These are phyloP conservation scores for Wickerhamiella parazyma DNA, from an alignment of 805 yeast genomes.

Conservation along the genomic window DNA sequence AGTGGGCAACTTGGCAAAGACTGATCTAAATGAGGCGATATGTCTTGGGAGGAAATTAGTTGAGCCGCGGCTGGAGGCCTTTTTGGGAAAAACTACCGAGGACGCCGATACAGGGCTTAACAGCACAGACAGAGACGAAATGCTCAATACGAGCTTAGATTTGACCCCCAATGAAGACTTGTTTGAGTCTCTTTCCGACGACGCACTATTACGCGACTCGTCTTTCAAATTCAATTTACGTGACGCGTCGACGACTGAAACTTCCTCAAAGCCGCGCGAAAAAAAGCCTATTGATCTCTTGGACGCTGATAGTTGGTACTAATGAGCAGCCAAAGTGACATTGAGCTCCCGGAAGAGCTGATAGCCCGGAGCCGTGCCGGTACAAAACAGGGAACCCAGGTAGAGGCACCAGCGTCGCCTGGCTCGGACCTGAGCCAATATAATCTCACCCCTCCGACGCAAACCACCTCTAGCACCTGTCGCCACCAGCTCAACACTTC, in stretches of 20 bases:
- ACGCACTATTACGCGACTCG: neutral
- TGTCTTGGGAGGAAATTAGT: neutral
- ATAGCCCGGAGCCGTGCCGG: too few species aligned
- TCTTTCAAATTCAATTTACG: neutral
- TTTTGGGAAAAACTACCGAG: neutral
- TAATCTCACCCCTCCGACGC: neutral
- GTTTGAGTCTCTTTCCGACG: constrained; percentile 3
- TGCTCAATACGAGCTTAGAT: too few species aligned
- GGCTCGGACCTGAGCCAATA: too few species aligned
- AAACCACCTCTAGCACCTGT: neutral
- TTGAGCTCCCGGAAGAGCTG: neutral
- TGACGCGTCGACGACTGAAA: neutral
- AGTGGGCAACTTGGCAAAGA: neutral
- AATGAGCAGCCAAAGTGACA: neutral
- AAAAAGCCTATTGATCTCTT: neutral
- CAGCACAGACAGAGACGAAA: too few species aligned
- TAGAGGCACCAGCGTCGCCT: too few species aligned
- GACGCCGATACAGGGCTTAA: too few species aligned
- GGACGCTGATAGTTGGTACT: constrained; percentile 6
- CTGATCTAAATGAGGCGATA: neutral
- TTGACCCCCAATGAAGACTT: neutral
- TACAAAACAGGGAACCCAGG: too few species aligned
- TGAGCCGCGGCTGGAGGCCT: neutral
- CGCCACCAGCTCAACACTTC: constrained; percentile 34
- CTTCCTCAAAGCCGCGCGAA: neutral